Evolutionary conservation across 2,329 filamentous ascomycete genomes (phyloP).

Genomic region (Samsoniella hepiali): DNA sequence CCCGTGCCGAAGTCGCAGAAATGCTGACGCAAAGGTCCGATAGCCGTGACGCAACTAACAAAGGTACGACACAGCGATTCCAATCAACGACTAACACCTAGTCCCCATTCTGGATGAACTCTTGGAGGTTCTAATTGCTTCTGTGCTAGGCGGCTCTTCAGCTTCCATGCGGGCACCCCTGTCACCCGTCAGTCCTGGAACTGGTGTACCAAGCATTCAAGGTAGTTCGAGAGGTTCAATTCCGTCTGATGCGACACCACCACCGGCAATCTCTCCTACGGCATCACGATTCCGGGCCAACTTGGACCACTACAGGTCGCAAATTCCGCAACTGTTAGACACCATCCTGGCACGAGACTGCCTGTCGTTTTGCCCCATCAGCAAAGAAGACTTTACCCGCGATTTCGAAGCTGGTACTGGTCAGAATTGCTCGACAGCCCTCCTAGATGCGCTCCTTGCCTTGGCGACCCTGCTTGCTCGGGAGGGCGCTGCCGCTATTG

Average conservation of each 20-base stretch:
- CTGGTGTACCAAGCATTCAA: not conserved
- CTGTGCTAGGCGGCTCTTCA: not conserved
- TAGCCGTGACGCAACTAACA: not conserved
- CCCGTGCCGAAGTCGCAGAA: conserved; percentile 2
- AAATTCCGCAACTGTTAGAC: conserved; percentile 2
- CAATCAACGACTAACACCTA: too few species aligned
- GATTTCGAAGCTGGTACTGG: too few species aligned
- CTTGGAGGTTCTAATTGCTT: not conserved
- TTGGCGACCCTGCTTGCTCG: too few species aligned
- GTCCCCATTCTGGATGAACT: not conserved
- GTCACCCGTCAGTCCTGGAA: not conserved
- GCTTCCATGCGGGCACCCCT: not conserved
- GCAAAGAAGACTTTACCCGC: too few species aligned
- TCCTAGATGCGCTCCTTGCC: too few species aligned
- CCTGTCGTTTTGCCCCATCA: conserved; percentile 5
- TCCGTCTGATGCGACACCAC: not conserved
- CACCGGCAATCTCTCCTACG: not conserved
- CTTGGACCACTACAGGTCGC: not conserved
- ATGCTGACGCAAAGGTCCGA: not conserved
- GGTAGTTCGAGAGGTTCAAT: not conserved
- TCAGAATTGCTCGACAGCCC: too few species aligned
- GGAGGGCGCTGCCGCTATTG: too few species aligned
- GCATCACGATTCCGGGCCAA: not conserved
- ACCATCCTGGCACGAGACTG: conserved; percentile 5
- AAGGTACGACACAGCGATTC: not conserved